Conservation (phyloP, 1,284 basidiomycete genomes). For the Pterulicium gracile region DNA sequence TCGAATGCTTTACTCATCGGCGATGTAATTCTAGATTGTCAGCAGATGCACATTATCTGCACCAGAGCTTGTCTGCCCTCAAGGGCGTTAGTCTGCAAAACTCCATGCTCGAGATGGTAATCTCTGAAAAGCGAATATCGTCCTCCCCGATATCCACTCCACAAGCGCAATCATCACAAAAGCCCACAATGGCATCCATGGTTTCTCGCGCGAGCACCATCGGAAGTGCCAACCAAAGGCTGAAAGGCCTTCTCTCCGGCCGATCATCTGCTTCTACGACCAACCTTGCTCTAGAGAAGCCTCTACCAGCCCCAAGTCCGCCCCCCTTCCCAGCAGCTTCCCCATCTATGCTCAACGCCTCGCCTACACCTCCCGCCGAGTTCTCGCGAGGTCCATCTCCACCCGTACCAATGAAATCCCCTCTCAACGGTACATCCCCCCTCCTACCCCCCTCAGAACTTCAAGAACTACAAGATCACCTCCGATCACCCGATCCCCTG, state of each 20-base stretch:
- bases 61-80: conserved; percentile 61
- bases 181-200: conserved; percentile 3
- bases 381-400: conserved; percentile 1
- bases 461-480: too few relatives aligned
- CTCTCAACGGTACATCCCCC: too few relatives aligned
- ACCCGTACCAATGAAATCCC: neutral
- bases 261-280: conserved; percentile 18
- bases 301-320: conserved; percentile 21
- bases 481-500: too few relatives aligned
- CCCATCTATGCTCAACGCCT: conserved; percentile 5
- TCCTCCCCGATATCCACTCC: conserved; percentile 9
- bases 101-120: conserved; percentile 71
- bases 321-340: conserved; percentile 7
- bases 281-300: conserved; percentile 23
- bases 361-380: conserved; percentile 7
- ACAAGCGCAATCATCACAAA: conserved; percentile 6
- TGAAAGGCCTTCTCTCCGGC: conserved; percentile 30
- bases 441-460: too few relatives aligned
- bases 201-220: conserved; percentile 9
- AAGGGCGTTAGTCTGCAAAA: conserved; percentile 60
- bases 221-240: conserved; percentile 27
- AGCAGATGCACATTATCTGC: conserved; percentile 68
- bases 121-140: conserved; percentile 58
- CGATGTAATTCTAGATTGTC: conserved; percentile 42
- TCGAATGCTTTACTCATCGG: conserved; percentile 7